These are phyloP conservation scores for Artomyces pyxidatus DNA, from an alignment of 768 basidiomycete species.

Conservation along the genomic window DNA sequence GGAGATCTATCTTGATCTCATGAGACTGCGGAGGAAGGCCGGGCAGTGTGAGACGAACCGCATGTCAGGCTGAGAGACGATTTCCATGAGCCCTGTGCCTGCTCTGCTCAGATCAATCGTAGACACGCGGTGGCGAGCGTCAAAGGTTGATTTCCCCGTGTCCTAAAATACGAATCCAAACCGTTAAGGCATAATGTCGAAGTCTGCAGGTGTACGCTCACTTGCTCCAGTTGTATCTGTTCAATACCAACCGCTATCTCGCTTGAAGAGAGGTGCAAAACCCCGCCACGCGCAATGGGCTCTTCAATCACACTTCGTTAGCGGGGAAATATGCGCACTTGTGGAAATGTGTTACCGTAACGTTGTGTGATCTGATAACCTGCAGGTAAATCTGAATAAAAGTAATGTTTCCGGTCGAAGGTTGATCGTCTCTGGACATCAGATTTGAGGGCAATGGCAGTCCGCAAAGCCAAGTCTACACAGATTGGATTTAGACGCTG, in stretches of 20 bases:
- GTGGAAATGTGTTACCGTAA: conserved; percentile 47
- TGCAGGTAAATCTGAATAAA: conserved; percentile 88
- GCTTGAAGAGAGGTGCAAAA: conserved; percentile 36
- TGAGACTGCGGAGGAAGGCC: neutral
- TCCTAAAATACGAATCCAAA: conserved; percentile 43
- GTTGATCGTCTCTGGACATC: conserved; percentile 61
- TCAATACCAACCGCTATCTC: conserved; percentile 65
- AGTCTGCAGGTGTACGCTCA: neutral
- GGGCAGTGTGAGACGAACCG: conserved; percentile 30
- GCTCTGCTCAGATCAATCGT: conserved; percentile 87
- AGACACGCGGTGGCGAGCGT: conserved; percentile 40
- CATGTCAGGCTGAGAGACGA: conserved; percentile 91
- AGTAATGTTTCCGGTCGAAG: conserved; percentile 98
- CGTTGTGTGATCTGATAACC: conserved; percentile 98
- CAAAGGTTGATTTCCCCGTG: conserved; percentile 77
- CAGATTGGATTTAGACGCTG: conserved; percentile 59
- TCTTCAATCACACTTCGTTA: conserved; percentile 36
- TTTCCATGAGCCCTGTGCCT: conserved; percentile 87
- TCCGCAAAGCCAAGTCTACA: conserved; percentile 72
- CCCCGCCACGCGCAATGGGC: conserved; percentile 68
- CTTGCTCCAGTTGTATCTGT: conserved; percentile 95
- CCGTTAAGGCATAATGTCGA: neutral
- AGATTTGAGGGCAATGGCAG: conserved; percentile 69
- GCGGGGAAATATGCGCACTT: conserved; percentile 8
- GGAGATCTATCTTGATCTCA: conserved; percentile 42